Base-by-base conservation (phyloP, 352 stramenopile genomes). In the Phytophthora gonapodyides region DNA sequence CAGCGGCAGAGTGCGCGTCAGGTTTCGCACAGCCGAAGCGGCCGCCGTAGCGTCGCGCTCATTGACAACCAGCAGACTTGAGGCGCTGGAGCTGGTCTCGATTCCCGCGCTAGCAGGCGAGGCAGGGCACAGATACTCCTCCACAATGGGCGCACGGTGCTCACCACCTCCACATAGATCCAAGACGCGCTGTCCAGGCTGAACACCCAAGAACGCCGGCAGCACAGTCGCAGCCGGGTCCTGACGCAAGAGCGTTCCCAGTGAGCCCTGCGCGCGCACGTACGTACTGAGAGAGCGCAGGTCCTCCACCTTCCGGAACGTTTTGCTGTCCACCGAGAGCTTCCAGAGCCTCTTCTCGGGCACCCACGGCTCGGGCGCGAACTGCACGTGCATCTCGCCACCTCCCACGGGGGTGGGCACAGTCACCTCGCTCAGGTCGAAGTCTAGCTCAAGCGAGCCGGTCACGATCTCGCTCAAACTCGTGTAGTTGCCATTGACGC, bases 201-300 rank as follows among this genome's bases (percentile, higher is more conserved):
- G 57, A 0, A 94, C 76, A 63, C 96, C 73, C 16, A 99, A 82
- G 46, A 99, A 97, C 37, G 96, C 74, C 3, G 97, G 94, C 5
- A 98, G 86, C 35, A 99, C 78, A 82, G 98, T 99, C 41, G 87
- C 97, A 30, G 96, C 94, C 8, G 97, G 82, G 63, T 99, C 98
- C 61, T 99, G 96, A 21, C 82, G 78, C 36, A 97, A 90, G 2
- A 99, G 75, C 31, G 82, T 96, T 1, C 97, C 94, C 16, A 91
- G 64, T 7, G 88, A 73, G 41, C 78, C 88, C 49, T 99, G 87
- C 19, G 84, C 80, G 27, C 95, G 94, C 16, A 99, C 80, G 78
- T 96, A 99, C 6, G 89, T 78, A 75, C 96, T 94, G 30, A 99
- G 81, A 13, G 89, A 80, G 36, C 89, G 72, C n/a, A 98, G 70